Percentiles rank a stretch among this genome's conserved stretches.
phyloP scores from a whole-genome alignment of 805 yeast genomes.

The Candida wancherniae region DNA sequence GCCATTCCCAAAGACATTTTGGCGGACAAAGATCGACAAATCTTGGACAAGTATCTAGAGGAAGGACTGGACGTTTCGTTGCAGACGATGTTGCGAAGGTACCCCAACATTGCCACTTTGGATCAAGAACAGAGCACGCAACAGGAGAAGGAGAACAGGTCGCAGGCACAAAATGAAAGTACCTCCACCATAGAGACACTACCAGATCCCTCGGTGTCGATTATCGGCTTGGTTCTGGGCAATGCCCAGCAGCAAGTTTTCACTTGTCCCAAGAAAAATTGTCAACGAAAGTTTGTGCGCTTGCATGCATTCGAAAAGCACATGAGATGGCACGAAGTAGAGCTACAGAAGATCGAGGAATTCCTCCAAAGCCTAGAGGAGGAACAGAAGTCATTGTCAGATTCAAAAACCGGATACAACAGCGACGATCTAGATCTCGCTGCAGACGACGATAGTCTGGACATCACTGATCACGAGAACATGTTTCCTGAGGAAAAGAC shows the following conservation, averaged over 20 bases:
- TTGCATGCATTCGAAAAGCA: constrained; percentile 12
- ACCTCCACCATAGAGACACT: too few relatives aligned
- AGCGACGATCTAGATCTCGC: too few relatives aligned
- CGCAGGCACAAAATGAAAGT: too few relatives aligned
- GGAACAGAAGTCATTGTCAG: too few relatives aligned
- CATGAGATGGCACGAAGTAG: constrained; percentile 19
- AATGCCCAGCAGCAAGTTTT: constrained; percentile 5
- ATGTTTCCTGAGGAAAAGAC: too few relatives aligned
- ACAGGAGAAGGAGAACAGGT: constrained; percentile 3
- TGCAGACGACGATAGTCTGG: too few relatives aligned
- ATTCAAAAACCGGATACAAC: too few relatives aligned
- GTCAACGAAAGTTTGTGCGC: constrained; percentile 10
- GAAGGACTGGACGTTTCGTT: constrained; percentile 13
- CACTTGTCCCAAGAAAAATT: constrained; percentile 11
- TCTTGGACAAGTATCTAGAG: constrained; percentile 19
- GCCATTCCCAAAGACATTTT: constrained; percentile 32
- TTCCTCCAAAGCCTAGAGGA: constrained; percentile 1
- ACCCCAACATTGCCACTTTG: too few relatives aligned
- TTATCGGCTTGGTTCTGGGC: constrained; percentile 10
- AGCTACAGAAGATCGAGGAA: constrained; percentile 25
- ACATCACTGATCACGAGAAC: too few relatives aligned
- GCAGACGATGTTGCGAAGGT: constrained; percentile 8
- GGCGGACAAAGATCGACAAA: constrained; percentile 19
- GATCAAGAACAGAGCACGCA: constrained; percentile 1
- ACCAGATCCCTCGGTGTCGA: too few relatives aligned